Evolutionary conservation across 371 early-diverging fungal species (phyloP).

Genomic region (Mortierella polycephala): DNA sequence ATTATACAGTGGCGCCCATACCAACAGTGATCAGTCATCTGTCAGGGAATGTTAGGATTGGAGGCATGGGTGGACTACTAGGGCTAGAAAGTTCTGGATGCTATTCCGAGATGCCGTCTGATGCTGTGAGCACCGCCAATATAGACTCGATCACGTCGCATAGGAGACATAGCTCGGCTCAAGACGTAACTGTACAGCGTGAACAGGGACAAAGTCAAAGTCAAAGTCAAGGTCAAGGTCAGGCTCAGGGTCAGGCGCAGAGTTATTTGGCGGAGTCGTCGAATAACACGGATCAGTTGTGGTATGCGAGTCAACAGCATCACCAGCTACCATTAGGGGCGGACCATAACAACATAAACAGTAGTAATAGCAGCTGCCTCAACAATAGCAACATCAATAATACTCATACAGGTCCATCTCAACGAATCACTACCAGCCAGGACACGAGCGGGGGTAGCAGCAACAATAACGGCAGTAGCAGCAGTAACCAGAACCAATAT

Average conservation of each 20-base stretch:
- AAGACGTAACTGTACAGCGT: not conserved
- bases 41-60: constrained; percentile 19
- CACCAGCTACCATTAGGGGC: constrained; percentile 9
- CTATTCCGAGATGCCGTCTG: constrained; percentile 10
- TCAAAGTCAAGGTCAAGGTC: too few relatives aligned
- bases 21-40: constrained; percentile 22
- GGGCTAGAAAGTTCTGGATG: constrained; percentile 23
- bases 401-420: not conserved
- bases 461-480: constrained; percentile 3
- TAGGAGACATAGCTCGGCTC: constrained; percentile 6
- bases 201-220: too few relatives aligned
- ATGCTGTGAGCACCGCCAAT: constrained; percentile 22
- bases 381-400: constrained; percentile 5
- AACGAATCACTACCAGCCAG: too few relatives aligned
- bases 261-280: constrained; percentile 7
- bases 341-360: not conserved
- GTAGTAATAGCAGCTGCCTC: constrained; percentile 8
- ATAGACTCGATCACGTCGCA: constrained; percentile 22
- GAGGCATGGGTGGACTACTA: constrained; percentile 26
- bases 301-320: constrained; percentile 33
- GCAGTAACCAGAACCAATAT: not conserved
- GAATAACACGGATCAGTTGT: constrained; percentile 20
- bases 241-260: not conserved
- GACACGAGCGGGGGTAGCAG: not conserved
- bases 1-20: constrained; percentile 14